These are phyloP conservation scores for Inga laurina DNA, from an alignment of 306 rosid genomes.

Conservation along the genomic window DNA sequence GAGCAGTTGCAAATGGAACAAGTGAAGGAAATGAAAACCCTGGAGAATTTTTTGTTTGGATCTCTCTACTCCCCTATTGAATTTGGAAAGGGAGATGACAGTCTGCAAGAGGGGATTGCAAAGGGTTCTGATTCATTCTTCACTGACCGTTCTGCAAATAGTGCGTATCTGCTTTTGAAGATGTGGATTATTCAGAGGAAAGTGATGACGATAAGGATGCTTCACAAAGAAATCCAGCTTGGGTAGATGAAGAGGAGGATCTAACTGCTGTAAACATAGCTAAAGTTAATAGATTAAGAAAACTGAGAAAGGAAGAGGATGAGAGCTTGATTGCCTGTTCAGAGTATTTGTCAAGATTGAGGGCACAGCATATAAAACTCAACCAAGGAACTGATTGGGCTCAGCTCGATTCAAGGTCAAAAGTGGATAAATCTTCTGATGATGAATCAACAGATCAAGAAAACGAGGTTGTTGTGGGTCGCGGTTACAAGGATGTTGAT, in stretches of 20 bases:
- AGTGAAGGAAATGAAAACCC: slow-evolving; percentile 69
- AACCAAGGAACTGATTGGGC: slow-evolving; percentile 92
- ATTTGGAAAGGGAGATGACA: slow-evolving; percentile 62
- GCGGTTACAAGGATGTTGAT: slow-evolving; percentile 53
- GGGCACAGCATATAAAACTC: slow-evolving; percentile 87
- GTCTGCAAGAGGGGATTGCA: slow-evolving; percentile 19
- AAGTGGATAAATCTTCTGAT: slow-evolving; percentile 41
- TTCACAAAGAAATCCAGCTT: slow-evolving; percentile 66
- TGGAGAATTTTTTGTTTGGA: slow-evolving; percentile 74
- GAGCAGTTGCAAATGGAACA: slow-evolving; percentile 48
- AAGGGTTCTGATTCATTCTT: slow-evolving; percentile 53
- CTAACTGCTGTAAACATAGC: slow-evolving; percentile 59
- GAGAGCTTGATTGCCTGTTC: slow-evolving; percentile 69
- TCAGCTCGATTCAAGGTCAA: slow-evolving; percentile 42
- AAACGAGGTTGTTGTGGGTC: slow-evolving; percentile 44
- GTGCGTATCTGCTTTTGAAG: slow-evolving; percentile 40
- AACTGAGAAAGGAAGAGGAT: slow-evolving; percentile 82
- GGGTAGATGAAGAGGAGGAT: slow-evolving; percentile 92
- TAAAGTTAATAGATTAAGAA: slow-evolving; percentile 72
- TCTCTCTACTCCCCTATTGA: slow-evolving; percentile 68
- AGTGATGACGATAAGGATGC: slow-evolving; percentile 37
- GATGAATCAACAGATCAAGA: slow-evolving; percentile 78
- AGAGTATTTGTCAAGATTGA: slow-evolving; percentile 78
- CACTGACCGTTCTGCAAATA: slow-evolving; percentile 69
- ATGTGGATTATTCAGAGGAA: slow-evolving; percentile 38